phyloP scores from a whole-genome alignment of 148 eudicot genomes.

The Rhododendron kiyosumense region DNA sequence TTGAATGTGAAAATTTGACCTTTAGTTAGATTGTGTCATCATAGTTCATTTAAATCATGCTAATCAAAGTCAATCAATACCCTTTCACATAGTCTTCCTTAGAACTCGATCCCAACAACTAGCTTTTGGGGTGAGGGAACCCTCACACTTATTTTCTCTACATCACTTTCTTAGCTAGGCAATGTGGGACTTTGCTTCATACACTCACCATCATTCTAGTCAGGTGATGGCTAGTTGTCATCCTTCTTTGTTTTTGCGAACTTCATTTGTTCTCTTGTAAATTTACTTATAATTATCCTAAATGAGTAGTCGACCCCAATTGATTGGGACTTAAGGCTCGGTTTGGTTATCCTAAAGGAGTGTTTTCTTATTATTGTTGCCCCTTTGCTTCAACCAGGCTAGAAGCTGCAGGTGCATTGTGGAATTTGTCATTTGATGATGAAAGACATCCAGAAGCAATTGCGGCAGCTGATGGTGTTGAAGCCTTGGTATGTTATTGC shows the following conservation, averaged over 20 bases:
- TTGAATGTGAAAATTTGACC: neutral
- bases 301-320: too few relatives aligned
- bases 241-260: neutral
- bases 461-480: constrained; percentile 89
- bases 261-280: neutral
- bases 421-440: constrained; percentile 96
- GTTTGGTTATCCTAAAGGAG: neutral
- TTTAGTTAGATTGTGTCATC: neutral
- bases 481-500: constrained; percentile 74
- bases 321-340: too few relatives aligned
- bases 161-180: neutral
- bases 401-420: constrained; percentile 98
- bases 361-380: neutral
- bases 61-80: neutral
- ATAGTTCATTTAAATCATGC: neutral
- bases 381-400: constrained; percentile 44
- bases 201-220: neutral
- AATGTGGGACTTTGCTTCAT: neutral
- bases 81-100: neutral
- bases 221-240: neutral
- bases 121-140: neutral
- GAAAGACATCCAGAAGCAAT: constrained; percentile 81
- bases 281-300: neutral
- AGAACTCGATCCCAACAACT: neutral
- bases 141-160: neutral